Evolutionary conservation across 352 stramenopile genomes (phyloP).

Genomic region (Globisporangium camurandrum): DNA sequence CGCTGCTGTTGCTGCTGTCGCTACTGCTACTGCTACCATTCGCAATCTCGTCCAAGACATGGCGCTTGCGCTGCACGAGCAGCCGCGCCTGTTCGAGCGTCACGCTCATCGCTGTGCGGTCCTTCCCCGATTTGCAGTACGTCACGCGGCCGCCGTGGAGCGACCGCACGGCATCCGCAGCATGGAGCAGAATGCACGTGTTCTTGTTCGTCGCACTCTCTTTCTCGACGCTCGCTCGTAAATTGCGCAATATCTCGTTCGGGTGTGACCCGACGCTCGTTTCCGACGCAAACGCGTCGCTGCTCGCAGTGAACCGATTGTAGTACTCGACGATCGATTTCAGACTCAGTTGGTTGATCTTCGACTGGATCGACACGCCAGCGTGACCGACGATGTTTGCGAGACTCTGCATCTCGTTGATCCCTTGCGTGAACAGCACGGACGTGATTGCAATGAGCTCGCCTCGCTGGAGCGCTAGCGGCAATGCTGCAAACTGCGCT

Average conservation of each 20-base stretch:
- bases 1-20: no score
- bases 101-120: constrained; percentile 96
- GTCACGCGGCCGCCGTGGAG: constrained; percentile 90
- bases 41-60: constrained; percentile 72
- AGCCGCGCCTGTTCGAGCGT: constrained; percentile 93
- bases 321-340: constrained; percentile 70
- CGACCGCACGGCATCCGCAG: constrained; percentile 80
- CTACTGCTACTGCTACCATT: constrained; percentile 24
- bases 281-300: constrained; percentile 33
- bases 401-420: constrained; percentile 93
- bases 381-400: constrained; percentile 84
- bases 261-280: constrained; percentile 49
- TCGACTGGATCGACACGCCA: constrained; percentile 73
- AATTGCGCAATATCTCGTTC: constrained; percentile 60
- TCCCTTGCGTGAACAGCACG: constrained; percentile 85
- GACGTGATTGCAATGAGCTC: constrained; percentile 63
- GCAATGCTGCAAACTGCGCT: constrained; percentile 37
- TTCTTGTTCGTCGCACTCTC: constrained; percentile 82
- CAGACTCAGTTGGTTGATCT: constrained; percentile 79
- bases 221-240: constrained; percentile 52
- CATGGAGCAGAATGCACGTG: constrained; percentile 80
- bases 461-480: constrained; percentile 38
- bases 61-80: constrained; percentile 66
- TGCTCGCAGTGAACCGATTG: constrained; percentile 42
- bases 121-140: constrained; percentile 98